Evolutionary conservation across 805 yeast species (phyloP).

Genomic region (Ogataea paraovalis): DNA sequence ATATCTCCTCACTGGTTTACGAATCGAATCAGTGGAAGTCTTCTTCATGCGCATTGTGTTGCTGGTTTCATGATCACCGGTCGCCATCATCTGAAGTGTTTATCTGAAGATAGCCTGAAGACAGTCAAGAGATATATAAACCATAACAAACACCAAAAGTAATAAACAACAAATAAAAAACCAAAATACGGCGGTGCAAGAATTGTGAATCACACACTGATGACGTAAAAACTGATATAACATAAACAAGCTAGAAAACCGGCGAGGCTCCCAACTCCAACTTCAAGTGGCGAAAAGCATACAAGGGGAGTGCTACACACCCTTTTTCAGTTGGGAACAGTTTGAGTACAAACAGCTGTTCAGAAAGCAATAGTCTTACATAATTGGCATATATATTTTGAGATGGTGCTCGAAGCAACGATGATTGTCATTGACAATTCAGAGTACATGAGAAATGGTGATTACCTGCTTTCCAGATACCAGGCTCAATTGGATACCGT

Average conservation of each 20-base stretch:
- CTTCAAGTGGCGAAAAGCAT: constrained; percentile 15
- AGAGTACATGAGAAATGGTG: constrained; percentile 95
- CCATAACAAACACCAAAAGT: no score
- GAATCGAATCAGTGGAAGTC: not conserved
- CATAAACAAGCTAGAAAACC: no score
- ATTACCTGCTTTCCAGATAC: constrained; percentile 80
- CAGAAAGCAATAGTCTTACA: not conserved
- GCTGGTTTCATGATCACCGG: not conserved
- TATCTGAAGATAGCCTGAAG: no score
- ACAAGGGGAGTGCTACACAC: not conserved
- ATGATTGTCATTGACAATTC: constrained; percentile 95
- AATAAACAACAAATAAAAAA: no score
- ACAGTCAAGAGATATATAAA: no score
- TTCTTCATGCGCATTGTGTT: not conserved
- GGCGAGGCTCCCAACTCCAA: not conserved
- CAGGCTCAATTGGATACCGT: constrained; percentile 92
- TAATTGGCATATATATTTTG: not conserved
- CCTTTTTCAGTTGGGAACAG: no score
- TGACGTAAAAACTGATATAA: not conserved
- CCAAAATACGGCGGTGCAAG: no score
- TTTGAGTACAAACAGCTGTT: not conserved
- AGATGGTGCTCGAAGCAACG: constrained; percentile 93
- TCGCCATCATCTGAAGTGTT: not conserved
- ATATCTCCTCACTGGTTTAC: constrained; percentile 9
- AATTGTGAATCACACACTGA: no score